Percentiles rank a stretch among this genome's conserved stretches.
Evolutionary conservation across 169 alveolate genomes (phyloP).

Genomic region (Eimeria praecox): DNA sequence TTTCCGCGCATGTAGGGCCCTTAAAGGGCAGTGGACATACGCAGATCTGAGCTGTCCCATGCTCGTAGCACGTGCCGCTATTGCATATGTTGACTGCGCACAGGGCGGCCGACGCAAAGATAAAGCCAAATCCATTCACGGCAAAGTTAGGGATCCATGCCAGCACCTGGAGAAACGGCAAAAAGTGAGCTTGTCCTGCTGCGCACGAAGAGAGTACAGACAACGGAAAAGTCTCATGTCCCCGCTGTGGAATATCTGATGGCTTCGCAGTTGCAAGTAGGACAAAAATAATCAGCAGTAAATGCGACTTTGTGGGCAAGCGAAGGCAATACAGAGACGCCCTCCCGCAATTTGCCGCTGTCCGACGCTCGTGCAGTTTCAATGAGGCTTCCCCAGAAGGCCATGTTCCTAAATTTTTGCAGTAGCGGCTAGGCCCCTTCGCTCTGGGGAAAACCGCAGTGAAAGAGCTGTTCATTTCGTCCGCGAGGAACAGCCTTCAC

Average conservation of each 20-base stretch:
- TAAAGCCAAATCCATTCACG: not conserved
- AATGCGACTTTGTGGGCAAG: not conserved
- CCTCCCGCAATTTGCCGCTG: not conserved
- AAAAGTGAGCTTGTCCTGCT: not conserved
- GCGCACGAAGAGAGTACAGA: not conserved
- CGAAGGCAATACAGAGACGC: not conserved
- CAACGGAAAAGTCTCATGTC: not conserved
- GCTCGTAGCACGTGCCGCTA: conserved; percentile 71
- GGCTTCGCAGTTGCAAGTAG: not conserved
- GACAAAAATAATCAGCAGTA: not conserved
- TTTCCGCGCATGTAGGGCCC: conserved; percentile 59
- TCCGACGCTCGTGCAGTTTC: not conserved
- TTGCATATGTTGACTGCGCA: conserved; percentile 65
- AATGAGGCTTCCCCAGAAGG: not conserved
- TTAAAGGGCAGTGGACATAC: conserved; percentile 70
- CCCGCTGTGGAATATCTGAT: not conserved
- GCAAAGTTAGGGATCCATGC: not conserved
- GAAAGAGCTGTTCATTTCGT: not conserved
- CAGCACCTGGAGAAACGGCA: not conserved
- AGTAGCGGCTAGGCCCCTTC: not conserved
- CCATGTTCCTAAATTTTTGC: not conserved
- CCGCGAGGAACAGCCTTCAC: not conserved
- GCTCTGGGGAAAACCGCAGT: not conserved
- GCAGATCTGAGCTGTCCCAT: conserved; percentile 53
- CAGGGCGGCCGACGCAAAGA: conserved; percentile 11